A percentile compares a stretch with the other conserved stretches of the same genome.
phyloP scores from a whole-genome alignment of 2,329 filamentous ascomycete species.

The Colletotrichum australisinense region DNA sequence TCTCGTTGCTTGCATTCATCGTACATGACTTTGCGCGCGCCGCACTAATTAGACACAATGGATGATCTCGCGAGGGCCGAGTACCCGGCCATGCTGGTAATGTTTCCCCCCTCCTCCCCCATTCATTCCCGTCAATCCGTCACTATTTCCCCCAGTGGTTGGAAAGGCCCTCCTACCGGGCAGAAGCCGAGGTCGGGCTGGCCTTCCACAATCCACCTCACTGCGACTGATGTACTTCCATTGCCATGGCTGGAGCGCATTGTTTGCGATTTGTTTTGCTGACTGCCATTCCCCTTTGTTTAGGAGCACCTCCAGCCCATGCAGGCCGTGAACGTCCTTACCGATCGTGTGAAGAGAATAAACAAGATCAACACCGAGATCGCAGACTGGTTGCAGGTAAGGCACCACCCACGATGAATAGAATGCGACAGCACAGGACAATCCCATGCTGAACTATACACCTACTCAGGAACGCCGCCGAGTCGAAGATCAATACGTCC shows the following conservation, averaged over 20 bases:
- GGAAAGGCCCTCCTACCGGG: not conserved
- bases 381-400: conserved; percentile 96
- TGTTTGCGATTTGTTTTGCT: conserved; percentile 34
- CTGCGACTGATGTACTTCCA: not conserved
- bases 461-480: conserved; percentile 83
- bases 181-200: not conserved
- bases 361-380: conserved; percentile 88
- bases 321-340: conserved; percentile 84
- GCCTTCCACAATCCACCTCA: not conserved
- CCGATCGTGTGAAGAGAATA: conserved; percentile 89
- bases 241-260: conserved; percentile 16
- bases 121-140: not conserved
- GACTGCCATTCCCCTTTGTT: conserved; percentile 27
- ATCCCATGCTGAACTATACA: conserved; percentile 29
- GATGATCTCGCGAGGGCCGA: conserved; percentile 86
- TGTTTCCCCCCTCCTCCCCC: not conserved
- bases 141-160: not conserved
- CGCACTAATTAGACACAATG: conserved; percentile 58
- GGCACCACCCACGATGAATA: conserved; percentile 35
- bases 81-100: conserved; percentile 95
- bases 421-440: conserved; percentile 2
- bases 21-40: conserved; percentile 33
- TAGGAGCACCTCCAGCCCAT: conserved; percentile 84
- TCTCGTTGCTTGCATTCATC: conserved; percentile 30
- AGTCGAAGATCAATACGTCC: conserved; percentile 90